Percentiles rank a stretch among this genome's conserved stretches.
These are phyloP conservation scores for Cytospora chrysosperma DNA, from an alignment of 2,329 filamentous ascomycete species.

Conservation along the genomic window DNA sequence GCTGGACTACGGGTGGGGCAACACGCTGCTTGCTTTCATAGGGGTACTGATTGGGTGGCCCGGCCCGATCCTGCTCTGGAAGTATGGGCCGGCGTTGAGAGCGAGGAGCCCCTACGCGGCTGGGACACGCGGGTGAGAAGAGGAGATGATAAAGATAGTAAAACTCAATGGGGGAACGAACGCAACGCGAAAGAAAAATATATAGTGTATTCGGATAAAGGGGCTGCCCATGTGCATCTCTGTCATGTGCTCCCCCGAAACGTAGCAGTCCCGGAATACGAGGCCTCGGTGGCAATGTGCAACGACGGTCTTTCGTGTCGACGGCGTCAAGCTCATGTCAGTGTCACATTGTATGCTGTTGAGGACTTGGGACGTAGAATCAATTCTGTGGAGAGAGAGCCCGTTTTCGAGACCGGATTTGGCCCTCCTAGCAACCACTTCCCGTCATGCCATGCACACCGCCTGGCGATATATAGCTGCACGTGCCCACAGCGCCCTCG, in stretches of 20 bases:
- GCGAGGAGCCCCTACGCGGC: slow-evolving; percentile 30
- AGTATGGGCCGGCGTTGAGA: slow-evolving; percentile 42
- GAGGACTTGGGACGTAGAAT: not conserved
- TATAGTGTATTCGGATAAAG: no score
- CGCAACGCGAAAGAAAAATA: not conserved
- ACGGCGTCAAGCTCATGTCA: not conserved
- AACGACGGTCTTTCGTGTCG: not conserved
- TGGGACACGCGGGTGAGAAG: not conserved
- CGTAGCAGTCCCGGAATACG: not conserved
- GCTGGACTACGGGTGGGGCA: slow-evolving; percentile 44
- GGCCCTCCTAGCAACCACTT: slow-evolving; percentile 28
- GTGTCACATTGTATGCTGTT: not conserved
- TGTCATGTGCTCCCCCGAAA: not conserved
- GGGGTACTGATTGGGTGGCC: slow-evolving; percentile 43
- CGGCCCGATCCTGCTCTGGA: slow-evolving; percentile 45
- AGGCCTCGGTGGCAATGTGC: not conserved
- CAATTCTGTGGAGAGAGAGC: not conserved
- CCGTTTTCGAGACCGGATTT: not conserved
- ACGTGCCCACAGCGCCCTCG: slow-evolving; percentile 31
- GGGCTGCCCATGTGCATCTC: no score
- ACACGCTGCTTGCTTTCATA: slow-evolving; percentile 42
- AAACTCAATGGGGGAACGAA: no score
- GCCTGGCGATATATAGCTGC: slow-evolving; percentile 29
- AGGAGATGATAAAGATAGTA: not conserved
- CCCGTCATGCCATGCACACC: slow-evolving; percentile 34